Percentiles rank a stretch among this genome's conserved stretches.
Evolutionary conservation across 768 basidiomycete species (phyloP).

Genomic region (Russula ochroleuca): DNA sequence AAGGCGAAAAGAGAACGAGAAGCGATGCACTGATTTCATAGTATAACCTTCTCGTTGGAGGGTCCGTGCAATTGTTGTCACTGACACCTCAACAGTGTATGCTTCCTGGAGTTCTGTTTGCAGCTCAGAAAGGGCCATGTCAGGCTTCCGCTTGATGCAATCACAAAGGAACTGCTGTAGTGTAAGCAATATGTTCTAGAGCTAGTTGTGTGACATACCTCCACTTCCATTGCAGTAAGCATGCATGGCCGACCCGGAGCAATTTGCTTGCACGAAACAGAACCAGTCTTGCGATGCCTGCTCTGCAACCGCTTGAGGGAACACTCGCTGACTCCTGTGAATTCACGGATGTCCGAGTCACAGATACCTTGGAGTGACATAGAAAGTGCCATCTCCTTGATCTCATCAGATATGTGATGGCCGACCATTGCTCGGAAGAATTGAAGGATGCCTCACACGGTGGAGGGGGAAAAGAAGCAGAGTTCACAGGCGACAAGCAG

Average conservation of each 20-base stretch:
- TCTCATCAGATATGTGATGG: not conserved
- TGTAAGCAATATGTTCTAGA: too few species aligned
- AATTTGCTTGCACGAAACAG: not conserved
- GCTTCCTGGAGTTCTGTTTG: not conserved
- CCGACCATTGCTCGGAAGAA: too few species aligned
- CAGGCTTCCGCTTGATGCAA: not conserved
- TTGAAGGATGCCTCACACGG: too few species aligned
- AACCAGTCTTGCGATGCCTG: not conserved
- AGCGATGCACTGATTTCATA: not conserved
- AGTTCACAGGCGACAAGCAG: too few species aligned
- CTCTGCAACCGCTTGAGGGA: not conserved
- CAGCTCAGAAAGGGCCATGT: not conserved
- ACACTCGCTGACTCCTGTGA: not conserved
- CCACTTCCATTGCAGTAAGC: not conserved
- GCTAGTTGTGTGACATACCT: not conserved
- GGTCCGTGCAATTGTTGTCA: not conserved
- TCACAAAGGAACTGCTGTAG: not conserved
- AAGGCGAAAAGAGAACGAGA: not conserved
- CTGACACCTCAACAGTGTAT: not conserved
- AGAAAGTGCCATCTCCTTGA: not conserved
- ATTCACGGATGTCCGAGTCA: not conserved
- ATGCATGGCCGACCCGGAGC: not conserved
- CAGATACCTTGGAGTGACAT: not conserved
- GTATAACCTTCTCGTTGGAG: not conserved
- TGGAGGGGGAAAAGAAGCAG: too few species aligned